phyloP scores from a whole-genome alignment of 2,329 filamentous ascomycete species.

The Ramularia collo-cygni region DNA sequence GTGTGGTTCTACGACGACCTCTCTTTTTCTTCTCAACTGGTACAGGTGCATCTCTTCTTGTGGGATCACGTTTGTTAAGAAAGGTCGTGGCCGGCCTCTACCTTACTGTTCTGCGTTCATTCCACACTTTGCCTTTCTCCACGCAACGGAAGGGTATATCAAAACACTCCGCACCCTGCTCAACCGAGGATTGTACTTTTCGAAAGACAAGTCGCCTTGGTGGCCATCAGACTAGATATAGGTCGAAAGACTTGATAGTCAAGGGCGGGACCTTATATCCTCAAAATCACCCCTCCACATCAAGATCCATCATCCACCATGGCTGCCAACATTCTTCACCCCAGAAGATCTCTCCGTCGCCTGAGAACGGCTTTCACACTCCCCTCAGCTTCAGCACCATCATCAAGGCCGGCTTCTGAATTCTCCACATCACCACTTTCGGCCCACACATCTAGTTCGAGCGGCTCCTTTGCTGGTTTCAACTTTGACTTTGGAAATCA shows the following conservation, averaged over 20 bases:
- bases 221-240: no score
- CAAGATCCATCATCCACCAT: slow-evolving; percentile 6
- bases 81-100: no score
- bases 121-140: no score
- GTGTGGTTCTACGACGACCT: no score
- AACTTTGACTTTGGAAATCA: slow-evolving; percentile 19
- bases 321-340: slow-evolving; percentile 16
- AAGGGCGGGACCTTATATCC: background rate
- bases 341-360: slow-evolving; percentile 22
- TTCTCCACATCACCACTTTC: slow-evolving; percentile 9
- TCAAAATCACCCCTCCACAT: background rate
- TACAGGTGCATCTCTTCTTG: no score
- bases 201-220: no score
- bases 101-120: no score
- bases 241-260: slow-evolving; percentile 3
- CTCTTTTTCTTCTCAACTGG: no score
- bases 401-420: slow-evolving; percentile 8
- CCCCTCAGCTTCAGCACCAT: slow-evolving; percentile 8
- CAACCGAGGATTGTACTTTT: no score
- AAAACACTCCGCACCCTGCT: no score
- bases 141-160: no score
- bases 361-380: slow-evolving; percentile 22
- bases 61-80: no score
- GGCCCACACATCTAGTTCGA: background rate
- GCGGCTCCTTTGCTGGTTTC: slow-evolving; percentile 13